A percentile compares a stretch with the other conserved stretches of the same genome.
Evolutionary conservation across 2,329 filamentous ascomycete genomes (phyloP).

Genomic region (Xylariaceae sp.): DNA sequence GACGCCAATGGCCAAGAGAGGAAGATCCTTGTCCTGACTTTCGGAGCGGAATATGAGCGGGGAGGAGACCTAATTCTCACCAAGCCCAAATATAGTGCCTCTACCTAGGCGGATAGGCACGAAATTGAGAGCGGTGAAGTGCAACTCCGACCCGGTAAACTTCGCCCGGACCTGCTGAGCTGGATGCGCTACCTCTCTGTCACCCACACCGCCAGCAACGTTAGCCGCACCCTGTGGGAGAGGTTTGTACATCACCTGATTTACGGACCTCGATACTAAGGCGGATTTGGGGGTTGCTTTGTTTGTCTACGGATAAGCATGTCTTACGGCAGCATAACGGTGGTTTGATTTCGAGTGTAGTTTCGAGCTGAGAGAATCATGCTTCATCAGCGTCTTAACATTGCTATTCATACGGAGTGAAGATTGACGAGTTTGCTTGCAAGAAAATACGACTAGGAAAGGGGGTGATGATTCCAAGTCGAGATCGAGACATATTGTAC

Average conservation of each 20-base stretch:
- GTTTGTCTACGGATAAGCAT: background rate
- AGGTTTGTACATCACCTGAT: background rate
- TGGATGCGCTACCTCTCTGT: background rate
- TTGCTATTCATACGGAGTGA: no score
- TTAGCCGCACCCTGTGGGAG: background rate
- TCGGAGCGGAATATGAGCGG: background rate
- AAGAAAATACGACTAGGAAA: no score
- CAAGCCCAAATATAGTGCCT: background rate
- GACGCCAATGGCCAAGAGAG: background rate
- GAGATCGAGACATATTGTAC: no score
- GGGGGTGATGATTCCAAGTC: no score
- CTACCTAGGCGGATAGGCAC: background rate
- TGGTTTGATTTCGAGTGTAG: no score
- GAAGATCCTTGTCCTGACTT: constrained; percentile 4
- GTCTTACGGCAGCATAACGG: background rate
- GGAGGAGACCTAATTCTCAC: background rate
- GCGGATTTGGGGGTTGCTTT: background rate
- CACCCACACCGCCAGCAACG: background rate
- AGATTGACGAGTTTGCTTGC: no score
- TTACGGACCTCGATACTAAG: background rate
- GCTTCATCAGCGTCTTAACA: background rate
- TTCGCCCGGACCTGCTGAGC: background rate
- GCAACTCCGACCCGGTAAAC: background rate
- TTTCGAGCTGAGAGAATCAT: background rate
- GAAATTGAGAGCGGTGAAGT: background rate